A percentile compares a stretch with the other conserved stretches of the same genome.
These are phyloP conservation scores for Chiua virens DNA, from an alignment of 768 basidiomycete genomes.

Conservation along the genomic window DNA sequence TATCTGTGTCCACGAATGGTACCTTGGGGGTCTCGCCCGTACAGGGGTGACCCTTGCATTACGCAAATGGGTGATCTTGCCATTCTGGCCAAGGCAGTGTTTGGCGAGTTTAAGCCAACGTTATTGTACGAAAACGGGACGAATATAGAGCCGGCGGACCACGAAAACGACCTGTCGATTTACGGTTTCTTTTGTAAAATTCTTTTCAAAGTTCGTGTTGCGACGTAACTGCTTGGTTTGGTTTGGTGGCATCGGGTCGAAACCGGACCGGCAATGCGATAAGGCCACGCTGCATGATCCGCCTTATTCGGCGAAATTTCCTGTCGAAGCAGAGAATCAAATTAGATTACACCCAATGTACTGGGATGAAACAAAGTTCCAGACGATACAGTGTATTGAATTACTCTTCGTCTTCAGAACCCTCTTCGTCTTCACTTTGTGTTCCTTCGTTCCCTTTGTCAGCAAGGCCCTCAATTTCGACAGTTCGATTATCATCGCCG, in stretches of 20 bases:
- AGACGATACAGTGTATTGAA: conserved; percentile 24
- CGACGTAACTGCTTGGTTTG: conserved; percentile 8
- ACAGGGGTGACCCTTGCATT: conserved; percentile 16
- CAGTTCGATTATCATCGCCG: conserved; percentile 37
- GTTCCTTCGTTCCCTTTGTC: conserved; percentile 28
- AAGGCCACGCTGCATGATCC: conserved; percentile 14
- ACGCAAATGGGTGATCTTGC: conserved; percentile 16
- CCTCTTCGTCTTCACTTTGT: conserved; percentile 25
- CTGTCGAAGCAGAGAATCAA: conserved; percentile 19
- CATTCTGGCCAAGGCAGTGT: conserved; percentile 23
- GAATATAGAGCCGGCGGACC: neutral
- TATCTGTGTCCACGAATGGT: conserved; percentile 12
- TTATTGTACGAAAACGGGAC: neutral
- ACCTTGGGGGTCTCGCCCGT: conserved; percentile 4
- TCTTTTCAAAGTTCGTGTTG: conserved; percentile 3
- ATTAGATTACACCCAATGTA: conserved; percentile 26
- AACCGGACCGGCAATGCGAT: conserved; percentile 6
- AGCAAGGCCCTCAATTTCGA: conserved; percentile 64
- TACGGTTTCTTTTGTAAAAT: neutral
- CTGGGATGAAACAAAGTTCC: conserved; percentile 33
- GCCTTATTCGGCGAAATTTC: conserved; percentile 15
- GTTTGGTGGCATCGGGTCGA: conserved; percentile 1
- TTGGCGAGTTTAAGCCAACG: neutral
- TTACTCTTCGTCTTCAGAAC: conserved; percentile 33
- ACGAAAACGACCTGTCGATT: conserved; percentile 1